Evolutionary conservation across 169 alveolate genomes (phyloP).

Genomic region (Prorocentrum cordatum): DNA sequence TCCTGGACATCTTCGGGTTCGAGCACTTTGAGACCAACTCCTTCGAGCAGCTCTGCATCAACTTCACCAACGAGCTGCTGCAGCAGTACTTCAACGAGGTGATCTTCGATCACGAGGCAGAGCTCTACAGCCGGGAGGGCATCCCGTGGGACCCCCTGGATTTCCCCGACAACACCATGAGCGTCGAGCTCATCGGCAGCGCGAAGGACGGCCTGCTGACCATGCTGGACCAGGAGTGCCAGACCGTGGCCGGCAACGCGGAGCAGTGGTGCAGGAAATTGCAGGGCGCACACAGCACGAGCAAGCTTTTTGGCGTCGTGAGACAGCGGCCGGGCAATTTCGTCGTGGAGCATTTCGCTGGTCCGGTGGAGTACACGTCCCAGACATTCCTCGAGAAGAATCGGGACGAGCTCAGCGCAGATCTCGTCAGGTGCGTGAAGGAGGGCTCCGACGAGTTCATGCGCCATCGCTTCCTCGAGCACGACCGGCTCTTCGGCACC

Average conservation of each 20-base stretch:
- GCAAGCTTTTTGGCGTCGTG: slow-evolving; percentile 78
- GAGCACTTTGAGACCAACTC: slow-evolving; percentile 91
- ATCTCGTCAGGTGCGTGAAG: slow-evolving; percentile 67
- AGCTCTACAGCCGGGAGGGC: slow-evolving; percentile 70
- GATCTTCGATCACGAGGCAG: slow-evolving; percentile 89
- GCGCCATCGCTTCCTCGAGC: not conserved
- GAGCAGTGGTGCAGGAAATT: slow-evolving; percentile 79
- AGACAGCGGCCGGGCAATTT: slow-evolving; percentile 80
- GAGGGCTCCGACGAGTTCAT: not conserved
- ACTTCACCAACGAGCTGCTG: slow-evolving; percentile 94
- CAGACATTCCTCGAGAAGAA: slow-evolving; percentile 92
- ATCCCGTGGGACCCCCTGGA: slow-evolving; percentile 91
- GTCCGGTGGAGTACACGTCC: slow-evolving; percentile 89
- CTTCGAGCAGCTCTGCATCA: slow-evolving; percentile 85
- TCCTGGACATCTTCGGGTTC: slow-evolving; percentile 95
- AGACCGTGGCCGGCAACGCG: slow-evolving; percentile 86
- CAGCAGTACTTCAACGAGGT: slow-evolving; percentile 89
- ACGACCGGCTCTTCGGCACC: not conserved
- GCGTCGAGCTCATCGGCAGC: slow-evolving; percentile 89
- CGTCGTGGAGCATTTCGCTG: slow-evolving; percentile 92
- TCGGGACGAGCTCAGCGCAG: slow-evolving; percentile 85
- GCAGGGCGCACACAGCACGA: slow-evolving; percentile 74
- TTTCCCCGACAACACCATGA: slow-evolving; percentile 92
- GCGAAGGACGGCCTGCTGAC: slow-evolving; percentile 80
- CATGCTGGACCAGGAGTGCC: slow-evolving; percentile 90